A percentile compares a stretch with the other conserved stretches of the same genome.
These are phyloP conservation scores for Oldenlandia corymbosa DNA, from an alignment of 257 asterid species.

Conservation along the genomic window DNA sequence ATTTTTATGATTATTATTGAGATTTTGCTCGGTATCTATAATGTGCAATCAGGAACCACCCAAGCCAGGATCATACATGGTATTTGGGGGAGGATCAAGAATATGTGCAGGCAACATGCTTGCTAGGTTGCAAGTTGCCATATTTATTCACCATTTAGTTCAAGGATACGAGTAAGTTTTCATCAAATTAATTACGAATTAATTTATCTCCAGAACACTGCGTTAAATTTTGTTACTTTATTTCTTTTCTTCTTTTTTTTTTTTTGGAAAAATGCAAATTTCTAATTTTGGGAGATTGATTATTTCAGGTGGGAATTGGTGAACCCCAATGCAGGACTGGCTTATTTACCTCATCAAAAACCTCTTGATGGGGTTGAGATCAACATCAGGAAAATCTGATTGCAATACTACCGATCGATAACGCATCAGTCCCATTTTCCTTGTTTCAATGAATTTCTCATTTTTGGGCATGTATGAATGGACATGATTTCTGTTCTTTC, in stretches of 20 bases:
- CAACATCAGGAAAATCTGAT: constrained; percentile 20
- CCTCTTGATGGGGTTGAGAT: constrained; percentile 49
- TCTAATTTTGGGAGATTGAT: background rate
- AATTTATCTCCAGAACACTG: background rate
- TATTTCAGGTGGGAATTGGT: constrained; percentile 17
- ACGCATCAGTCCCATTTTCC: too few species aligned
- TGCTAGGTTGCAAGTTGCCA: constrained; percentile 43
- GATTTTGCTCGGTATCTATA: too few species aligned
- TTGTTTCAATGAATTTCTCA: too few species aligned
- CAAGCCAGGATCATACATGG: constrained; percentile 44
- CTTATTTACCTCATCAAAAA: constrained; percentile 39
- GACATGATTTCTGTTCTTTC: too few species aligned
- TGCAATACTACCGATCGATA: too few species aligned
- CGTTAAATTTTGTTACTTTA: background rate
- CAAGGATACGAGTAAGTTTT: constrained; percentile 40
- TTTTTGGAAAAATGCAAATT: background rate
- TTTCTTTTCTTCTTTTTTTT: too few species aligned
- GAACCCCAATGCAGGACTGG: constrained; percentile 22
- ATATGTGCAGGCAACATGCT: constrained; percentile 59
- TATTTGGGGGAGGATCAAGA: constrained; percentile 60
- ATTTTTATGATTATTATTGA: too few species aligned
- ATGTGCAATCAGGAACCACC: constrained; percentile 42
- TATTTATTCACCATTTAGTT: constrained; percentile 47
- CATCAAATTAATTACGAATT: background rate
- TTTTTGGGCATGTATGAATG: too few species aligned